Evolutionary conservation across 306 rosid species (phyloP).

Genomic region (Glycyrrhiza uralensis): DNA sequence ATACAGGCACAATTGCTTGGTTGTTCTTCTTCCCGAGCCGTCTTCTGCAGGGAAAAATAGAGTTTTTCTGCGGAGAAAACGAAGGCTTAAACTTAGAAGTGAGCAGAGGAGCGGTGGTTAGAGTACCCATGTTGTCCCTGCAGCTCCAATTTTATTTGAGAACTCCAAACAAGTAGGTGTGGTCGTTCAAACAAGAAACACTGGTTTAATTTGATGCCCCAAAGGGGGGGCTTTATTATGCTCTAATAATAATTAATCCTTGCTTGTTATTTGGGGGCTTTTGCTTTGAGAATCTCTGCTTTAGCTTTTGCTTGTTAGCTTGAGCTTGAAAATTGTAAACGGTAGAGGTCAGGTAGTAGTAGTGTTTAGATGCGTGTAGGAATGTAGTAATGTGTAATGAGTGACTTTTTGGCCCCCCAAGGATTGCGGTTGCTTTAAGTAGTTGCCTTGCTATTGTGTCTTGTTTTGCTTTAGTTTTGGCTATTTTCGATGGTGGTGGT

Average conservation of each 20-base stretch:
- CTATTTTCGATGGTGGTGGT: not conserved
- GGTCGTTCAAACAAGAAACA: not conserved
- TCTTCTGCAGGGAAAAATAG: slow-evolving; percentile 30
- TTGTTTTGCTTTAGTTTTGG: not conserved
- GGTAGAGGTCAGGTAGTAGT: not conserved
- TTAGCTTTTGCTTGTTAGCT: slow-evolving; percentile 12
- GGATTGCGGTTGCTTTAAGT: slow-evolving; percentile 42
- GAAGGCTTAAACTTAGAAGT: slow-evolving; percentile 47
- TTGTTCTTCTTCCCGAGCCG: slow-evolving; percentile 46
- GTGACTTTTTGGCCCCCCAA: not conserved
- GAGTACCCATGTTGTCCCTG: slow-evolving; percentile 46
- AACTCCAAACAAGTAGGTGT: not conserved
- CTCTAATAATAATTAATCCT: not conserved
- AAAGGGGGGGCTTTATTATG: not conserved
- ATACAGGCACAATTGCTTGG: slow-evolving; percentile 59
- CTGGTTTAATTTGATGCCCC: not conserved
- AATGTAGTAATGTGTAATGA: not conserved
- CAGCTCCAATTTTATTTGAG: slow-evolving; percentile 28
- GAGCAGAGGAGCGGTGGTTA: slow-evolving; percentile 50
- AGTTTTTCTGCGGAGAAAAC: slow-evolving; percentile 26
- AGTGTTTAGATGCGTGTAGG: slow-evolving; percentile 39
- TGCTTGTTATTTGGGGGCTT: not conserved
- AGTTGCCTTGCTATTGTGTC: not conserved
- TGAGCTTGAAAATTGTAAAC: not conserved
- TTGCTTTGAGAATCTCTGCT: slow-evolving; percentile 23